Base-by-base conservation (phyloP, 495 filamentous ascomycete genomes). In the Penicillium canescens region DNA sequence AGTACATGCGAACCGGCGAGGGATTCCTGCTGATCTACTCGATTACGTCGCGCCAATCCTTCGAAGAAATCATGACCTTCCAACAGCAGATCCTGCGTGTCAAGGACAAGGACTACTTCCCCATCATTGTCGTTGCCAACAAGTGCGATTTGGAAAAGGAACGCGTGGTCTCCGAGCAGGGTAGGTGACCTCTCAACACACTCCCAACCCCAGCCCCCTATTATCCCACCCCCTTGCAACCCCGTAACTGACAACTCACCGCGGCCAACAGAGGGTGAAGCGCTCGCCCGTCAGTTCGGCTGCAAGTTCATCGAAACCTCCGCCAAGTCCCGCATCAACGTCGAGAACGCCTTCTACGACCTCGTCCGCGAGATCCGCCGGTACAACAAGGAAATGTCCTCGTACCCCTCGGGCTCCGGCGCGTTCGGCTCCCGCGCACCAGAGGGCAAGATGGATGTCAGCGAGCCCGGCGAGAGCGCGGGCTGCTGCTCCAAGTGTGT, bases 261-360 rank as follows among this genome's bases (percentile, higher is more conserved):
- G 33, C 28, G 33, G 26, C 54, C 34, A 60, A 59, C 77, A 98
- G 94, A 98, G 85, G 94, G 93, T 62, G 85, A 92, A 67, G 81
- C 85, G 52, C 80, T 97, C 50, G 94, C 94, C 36, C 80, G 82
- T 26, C 83, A 88, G 57, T 98, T 98, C 73, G 85, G 86, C 61
- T 98, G 94, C 82, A 91, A 92, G 69, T 98, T 97, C 77, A 96
- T 98, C 74, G 94, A 98, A 78, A 98, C 94, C 33, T 98, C 94
- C 37, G 94, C 94, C 55, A 98, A 98, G 77, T 95, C 92, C 56
- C 89, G 92, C 70, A 92, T 94, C 73, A 96, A 98, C 67, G 94
- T 98, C 66, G 95, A 98, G 72, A 90, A 95, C 69, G 92, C 94
- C 46, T 98, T 98, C 78, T 98, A 90, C 79, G 90, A 98, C 66